Percentiles rank a stretch among this genome's conserved stretches.
These are phyloP conservation scores for Paramecium primaurelia DNA, from an alignment of 73 alveolate species.

Conservation along the genomic window DNA sequence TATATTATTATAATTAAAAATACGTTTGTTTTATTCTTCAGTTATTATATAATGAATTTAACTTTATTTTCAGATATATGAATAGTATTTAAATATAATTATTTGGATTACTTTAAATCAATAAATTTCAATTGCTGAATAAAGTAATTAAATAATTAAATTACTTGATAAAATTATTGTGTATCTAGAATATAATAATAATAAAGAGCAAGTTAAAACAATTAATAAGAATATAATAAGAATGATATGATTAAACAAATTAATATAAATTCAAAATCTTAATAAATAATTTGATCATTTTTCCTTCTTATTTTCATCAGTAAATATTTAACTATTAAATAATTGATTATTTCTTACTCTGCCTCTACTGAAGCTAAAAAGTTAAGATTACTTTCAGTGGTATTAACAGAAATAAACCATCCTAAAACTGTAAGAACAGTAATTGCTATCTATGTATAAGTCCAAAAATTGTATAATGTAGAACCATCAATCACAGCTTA, in stretches of 20 bases:
- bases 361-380: not conserved
- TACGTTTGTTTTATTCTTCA: not conserved
- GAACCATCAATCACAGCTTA: not conserved
- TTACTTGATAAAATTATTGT: not conserved
- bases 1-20: not conserved
- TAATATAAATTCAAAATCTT: not conserved
- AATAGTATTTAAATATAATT: too few relatives aligned
- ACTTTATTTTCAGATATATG: too few relatives aligned
- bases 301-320: not conserved
- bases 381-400: slow-evolving; percentile 25
- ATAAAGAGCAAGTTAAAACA: not conserved
- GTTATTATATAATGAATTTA: not conserved
- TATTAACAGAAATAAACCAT: slow-evolving; percentile 9
- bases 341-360: not conserved
- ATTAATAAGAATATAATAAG: not conserved
- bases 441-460: not conserved
- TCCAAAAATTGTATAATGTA: not conserved
- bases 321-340: not conserved
- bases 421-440: slow-evolving; percentile 20
- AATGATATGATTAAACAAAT: not conserved
- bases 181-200: not conserved
- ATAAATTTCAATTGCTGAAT: not conserved
- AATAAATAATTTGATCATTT: not conserved
- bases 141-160: not conserved
- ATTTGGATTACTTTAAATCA: too few relatives aligned